Evolutionary conservation across 2,329 filamentous ascomycete species (phyloP).

Genomic region (Magnaporthiopsis rhizophila): DNA sequence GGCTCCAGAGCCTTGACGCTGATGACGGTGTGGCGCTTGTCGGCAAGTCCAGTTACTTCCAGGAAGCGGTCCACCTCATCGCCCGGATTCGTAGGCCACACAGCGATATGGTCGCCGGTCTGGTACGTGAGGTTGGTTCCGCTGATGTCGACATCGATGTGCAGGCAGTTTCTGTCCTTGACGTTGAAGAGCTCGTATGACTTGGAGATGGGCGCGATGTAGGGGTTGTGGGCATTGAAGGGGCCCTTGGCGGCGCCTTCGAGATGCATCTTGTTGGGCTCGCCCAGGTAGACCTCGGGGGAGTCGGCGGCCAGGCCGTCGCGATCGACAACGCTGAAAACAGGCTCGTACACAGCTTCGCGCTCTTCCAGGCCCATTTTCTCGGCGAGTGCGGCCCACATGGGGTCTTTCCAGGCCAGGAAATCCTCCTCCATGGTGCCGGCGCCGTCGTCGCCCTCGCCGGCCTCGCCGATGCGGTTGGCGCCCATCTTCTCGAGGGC

Average conservation of each 20-base stretch:
- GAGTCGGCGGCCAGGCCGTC: constrained; percentile 67
- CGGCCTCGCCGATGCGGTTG: constrained; percentile 74
- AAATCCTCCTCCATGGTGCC: constrained; percentile 99
- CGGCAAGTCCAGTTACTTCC: constrained; percentile 63
- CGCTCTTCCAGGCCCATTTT: constrained; percentile 89
- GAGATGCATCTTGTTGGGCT: constrained; percentile 93
- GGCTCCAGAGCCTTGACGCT: constrained; percentile 86
- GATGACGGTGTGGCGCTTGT: constrained; percentile 76
- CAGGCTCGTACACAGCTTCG: constrained; percentile 90
- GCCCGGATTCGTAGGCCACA: constrained; percentile 95
- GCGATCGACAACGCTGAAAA: constrained; percentile 74
- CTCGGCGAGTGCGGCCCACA: constrained; percentile 82
- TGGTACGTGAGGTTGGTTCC: constrained; percentile 88
- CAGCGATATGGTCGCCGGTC: constrained; percentile 91
- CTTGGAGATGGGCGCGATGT: constrained; percentile 85
- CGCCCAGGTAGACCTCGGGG: constrained; percentile 82
- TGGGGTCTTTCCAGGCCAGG: constrained; percentile 96
- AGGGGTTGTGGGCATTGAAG: constrained; percentile 94
- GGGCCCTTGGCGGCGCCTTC: constrained; percentile 77
- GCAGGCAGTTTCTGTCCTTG: constrained; percentile 88
- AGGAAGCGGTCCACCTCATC: constrained; percentile 88
- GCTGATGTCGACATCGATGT: constrained; percentile 89
- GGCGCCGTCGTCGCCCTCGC: constrained; percentile 94
- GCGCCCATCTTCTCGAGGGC: constrained; percentile 76
- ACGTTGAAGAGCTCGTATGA: constrained; percentile 86